Base-by-base conservation (phyloP, 78 protist species). In the Dictyostelium purpureum region DNA sequence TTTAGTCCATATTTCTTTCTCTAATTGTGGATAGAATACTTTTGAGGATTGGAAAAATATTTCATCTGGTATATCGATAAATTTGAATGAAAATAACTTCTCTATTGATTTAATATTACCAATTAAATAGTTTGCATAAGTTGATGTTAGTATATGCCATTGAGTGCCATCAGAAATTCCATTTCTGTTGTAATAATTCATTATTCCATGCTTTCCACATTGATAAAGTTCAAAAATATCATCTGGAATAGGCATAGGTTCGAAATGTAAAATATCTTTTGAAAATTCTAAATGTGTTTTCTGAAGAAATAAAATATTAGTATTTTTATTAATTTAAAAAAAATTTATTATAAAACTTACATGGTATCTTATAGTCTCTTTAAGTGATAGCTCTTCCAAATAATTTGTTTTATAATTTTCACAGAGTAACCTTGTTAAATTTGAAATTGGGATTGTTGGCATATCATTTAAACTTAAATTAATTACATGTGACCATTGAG, bases 381-480 rank as follows among this genome's bases (percentile, higher is more conserved):
- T 45, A 24, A 18, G 45, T 18, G 12, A 35, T 56, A 14, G 37
- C 9, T 38, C 24, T 0, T 51, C 61, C 0, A 76, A 14, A 76
- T 76, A 76, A 14, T n/a, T 56, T 14, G 66, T 76, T 35, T 59
- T 76, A 18, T 49, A 7, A 56, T 54, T 76, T 4, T 28, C 12
- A 56, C 71, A 56, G 12, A 54, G 4, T n/a, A 24, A n/a, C 38
- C 33, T 19, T 37, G 56, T 19, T 3, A 76, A 35, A 19, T 56
- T 76, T 31, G 66, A 19, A 18, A 76, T 12, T 5, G 82, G 21
- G 19, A 54, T 45, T 18, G 65, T 24, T 59, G 85, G 85, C 56
- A 77, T 47, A 77, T 77, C 85, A 57, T 77, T 54, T 6, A 14
- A 19, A 77, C 85, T 77, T 57, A 77, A 26, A 59, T 77, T 77